These are phyloP conservation scores for Nicotiana rustica DNA, from an alignment of 305 asterid genomes.

Conservation along the genomic window DNA sequence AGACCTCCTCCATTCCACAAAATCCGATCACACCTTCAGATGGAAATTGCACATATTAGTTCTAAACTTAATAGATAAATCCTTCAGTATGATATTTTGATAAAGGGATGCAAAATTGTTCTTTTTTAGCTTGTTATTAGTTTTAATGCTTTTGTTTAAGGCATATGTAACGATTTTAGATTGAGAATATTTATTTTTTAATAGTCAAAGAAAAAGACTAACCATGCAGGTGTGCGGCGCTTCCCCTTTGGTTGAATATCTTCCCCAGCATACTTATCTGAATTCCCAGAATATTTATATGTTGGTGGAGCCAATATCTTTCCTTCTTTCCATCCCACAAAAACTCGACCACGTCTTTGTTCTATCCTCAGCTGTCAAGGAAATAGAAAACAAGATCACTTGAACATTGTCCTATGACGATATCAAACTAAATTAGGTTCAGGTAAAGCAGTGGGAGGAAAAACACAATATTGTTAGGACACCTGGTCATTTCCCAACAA, in stretches of 20 bases:
- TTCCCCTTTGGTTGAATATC: conserved; percentile 46
- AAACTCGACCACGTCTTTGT: conserved; percentile 47
- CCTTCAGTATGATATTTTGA: neutral
- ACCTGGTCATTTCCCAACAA: conserved; percentile 52
- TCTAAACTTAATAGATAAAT: conserved; percentile 27
- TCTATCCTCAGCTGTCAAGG: conserved; percentile 45
- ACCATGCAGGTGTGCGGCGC: conserved; percentile 51
- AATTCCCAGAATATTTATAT: conserved; percentile 48
- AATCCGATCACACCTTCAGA: conserved; percentile 50
- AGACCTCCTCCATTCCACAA: conserved; percentile 48
- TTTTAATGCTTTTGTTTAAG: neutral
- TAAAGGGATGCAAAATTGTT: neutral
- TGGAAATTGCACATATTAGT: conserved; percentile 19
- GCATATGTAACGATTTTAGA: conserved; percentile 6
- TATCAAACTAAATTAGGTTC: neutral
- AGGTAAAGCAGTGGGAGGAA: neutral
- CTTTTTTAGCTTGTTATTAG: neutral
- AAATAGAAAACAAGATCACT: conserved; percentile 18
- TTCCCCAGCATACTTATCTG: conserved; percentile 50
- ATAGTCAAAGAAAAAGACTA: conserved; percentile 27
- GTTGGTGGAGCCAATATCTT: conserved; percentile 52
- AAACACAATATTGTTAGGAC: conserved; percentile 16
- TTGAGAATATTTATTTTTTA: neutral
- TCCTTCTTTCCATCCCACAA: conserved; percentile 52
- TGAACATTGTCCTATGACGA: neutral